Evolutionary conservation across 2,329 filamentous ascomycete species (phyloP).

Genomic region (Spiromastix sp.): DNA sequence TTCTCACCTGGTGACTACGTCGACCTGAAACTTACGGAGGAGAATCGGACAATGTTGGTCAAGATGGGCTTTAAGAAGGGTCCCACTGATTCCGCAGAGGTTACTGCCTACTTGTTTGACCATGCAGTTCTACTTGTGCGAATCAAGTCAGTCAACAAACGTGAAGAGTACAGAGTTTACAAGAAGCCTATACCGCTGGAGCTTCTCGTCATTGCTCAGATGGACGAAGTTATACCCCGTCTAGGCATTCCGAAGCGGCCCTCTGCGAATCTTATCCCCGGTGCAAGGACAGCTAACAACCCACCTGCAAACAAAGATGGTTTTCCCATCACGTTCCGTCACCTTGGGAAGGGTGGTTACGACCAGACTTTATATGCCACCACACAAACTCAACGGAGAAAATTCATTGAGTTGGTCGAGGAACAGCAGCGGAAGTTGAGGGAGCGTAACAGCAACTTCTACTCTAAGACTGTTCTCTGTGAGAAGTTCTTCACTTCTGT

Average conservation of each 20-base stretch:
- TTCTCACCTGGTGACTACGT: conserved; percentile 86
- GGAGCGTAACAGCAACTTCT: conserved; percentile 59
- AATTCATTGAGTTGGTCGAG: conserved; percentile 96
- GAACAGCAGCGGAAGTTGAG: conserved; percentile 78
- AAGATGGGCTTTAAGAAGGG: conserved; percentile 92
- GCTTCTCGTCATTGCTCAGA: conserved; percentile 83
- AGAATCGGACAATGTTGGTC: conserved; percentile 84
- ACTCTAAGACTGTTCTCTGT: conserved; percentile 58
- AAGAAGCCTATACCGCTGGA: conserved; percentile 91
- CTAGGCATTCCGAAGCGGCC: conserved; percentile 72
- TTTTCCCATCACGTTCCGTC: conserved; percentile 91
- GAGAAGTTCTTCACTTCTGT: conserved; percentile 83
- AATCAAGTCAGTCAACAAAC: conserved; percentile 84
- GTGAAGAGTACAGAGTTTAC: conserved; percentile 90
- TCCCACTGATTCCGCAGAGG: conserved; percentile 76
- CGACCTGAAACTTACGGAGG: conserved; percentile 87
- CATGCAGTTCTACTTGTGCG: conserved; percentile 88
- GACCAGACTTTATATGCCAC: conserved; percentile 81
- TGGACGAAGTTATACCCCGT: conserved; percentile 88
- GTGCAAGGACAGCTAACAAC: conserved; percentile 42
- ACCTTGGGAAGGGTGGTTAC: conserved; percentile 91
- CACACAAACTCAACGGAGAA: conserved; percentile 76
- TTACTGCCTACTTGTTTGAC: conserved; percentile 92
- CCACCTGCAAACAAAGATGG: conserved; percentile 55
- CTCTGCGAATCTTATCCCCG: conserved; percentile 62